Evolutionary conservation across 306 rosid genomes (phyloP), one percentile per base, ranked within the genome.

Genomic region (Argentina anserina): DNA sequence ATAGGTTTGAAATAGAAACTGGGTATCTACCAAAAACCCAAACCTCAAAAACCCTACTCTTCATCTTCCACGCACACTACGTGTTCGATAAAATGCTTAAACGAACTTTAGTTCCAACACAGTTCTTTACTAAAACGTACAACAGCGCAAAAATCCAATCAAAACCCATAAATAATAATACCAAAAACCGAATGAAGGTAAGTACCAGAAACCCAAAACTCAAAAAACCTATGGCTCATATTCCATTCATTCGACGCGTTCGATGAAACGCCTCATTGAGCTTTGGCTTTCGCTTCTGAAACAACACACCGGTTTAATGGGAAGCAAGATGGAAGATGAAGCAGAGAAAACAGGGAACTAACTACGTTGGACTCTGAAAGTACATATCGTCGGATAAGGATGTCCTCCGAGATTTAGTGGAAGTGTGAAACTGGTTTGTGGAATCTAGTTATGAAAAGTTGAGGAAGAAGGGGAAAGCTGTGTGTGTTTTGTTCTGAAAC

Each of bases 11-110:
- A 60, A 60, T 2, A 70, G 49, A 52, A 52, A 53, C 8, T 47
- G 64, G 28, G 40, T 28, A 8, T 29, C 6, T 49, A 69, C 62
- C 73, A 69, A 17, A 58, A 68, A 69, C 52, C 45, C 41, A 55
- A 33, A 49, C 33, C 23, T 26, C n/a, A 26, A 41, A 42, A 7
- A 1, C 55, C 21, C 7, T 15, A 26, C 28, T 1, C 33, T 49
- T 49, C 62, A 34, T 33, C 73, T 33, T n/a, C 62, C 3, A 69
- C 29, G n/a, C 59, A 15, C 15, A 4, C 4, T 43, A 0, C n/a
- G 7, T 18, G 39, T 43, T 45, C 6, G 58, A 52, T 17, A 15
- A 65, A 9, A n/a, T 66, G 26, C 7, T 37, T 8, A 8, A 17
- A 8, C 20, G 56, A 28, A 12, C 29, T 67, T 3, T 1, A 5